These are phyloP conservation scores for Larix sibirica DNA, from an alignment of 83 land plant genomes.

Conservation along the genomic window DNA sequence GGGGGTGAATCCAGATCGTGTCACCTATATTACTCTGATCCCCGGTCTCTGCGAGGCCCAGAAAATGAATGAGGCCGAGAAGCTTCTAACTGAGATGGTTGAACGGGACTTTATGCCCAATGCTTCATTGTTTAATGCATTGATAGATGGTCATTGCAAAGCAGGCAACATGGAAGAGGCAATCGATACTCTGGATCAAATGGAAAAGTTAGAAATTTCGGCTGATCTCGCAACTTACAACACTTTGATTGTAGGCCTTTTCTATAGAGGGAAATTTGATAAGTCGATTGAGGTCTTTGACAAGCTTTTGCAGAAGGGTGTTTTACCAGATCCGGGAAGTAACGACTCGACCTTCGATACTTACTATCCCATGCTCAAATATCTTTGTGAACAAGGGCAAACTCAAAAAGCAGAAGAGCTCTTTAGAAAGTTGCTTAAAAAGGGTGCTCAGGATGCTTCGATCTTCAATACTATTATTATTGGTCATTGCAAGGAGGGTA, in stretches of 20 bases:
- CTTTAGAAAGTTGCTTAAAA: slow-evolving; percentile 73
- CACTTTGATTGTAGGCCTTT: slow-evolving; percentile 44
- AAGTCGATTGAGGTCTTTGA: slow-evolving; percentile 49
- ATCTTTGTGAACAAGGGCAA: slow-evolving; percentile 53
- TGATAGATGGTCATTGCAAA: slow-evolving; percentile 42
- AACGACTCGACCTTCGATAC: slow-evolving; percentile 37
- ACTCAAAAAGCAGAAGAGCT: slow-evolving; percentile 60
- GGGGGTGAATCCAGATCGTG: slow-evolving; percentile 36
- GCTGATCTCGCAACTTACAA: slow-evolving; percentile 59
- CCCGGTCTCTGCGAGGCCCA: slow-evolving; percentile 53
- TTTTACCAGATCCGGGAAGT: slow-evolving; percentile 28
- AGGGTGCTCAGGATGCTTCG: slow-evolving; percentile 41
- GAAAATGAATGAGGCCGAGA: slow-evolving; percentile 46
- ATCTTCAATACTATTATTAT: slow-evolving; percentile 50
- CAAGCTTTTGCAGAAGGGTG: slow-evolving; percentile 55
- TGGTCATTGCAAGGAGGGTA: slow-evolving; percentile 65
- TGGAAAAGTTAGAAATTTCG: slow-evolving; percentile 35
- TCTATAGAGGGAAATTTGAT: slow-evolving; percentile 39
- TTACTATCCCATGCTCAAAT: slow-evolving; percentile 54
- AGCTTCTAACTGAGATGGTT: slow-evolving; percentile 57
- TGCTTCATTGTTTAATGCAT: slow-evolving; percentile 44
- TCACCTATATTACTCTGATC: slow-evolving; percentile 52
- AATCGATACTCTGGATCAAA: slow-evolving; percentile 36
- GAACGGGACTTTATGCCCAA: slow-evolving; percentile 34
- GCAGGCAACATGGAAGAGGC: slow-evolving; percentile 52